Conservation (phyloP, 495 filamentous ascomycete species). For the Entonaema liquescens region DNA sequence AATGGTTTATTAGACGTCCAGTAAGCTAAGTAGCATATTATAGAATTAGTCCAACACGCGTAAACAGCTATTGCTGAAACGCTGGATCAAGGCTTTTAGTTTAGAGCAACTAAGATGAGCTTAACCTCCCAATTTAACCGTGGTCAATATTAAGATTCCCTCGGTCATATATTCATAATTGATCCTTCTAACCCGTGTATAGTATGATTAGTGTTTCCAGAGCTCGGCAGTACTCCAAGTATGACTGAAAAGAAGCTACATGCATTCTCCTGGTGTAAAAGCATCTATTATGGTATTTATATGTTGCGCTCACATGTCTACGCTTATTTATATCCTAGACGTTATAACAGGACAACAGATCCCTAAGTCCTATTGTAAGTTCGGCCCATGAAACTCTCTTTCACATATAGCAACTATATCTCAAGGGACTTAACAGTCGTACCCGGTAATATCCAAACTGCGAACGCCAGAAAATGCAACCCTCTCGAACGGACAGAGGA, state of each 20-base stretch:
- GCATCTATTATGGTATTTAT: background rate
- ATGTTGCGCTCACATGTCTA: background rate
- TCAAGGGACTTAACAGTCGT: background rate
- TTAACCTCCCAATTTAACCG: background rate
- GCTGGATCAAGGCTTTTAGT: no score
- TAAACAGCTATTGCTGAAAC: no score
- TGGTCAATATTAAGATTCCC: background rate
- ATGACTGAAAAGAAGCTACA: background rate
- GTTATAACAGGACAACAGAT: background rate
- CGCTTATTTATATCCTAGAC: background rate
- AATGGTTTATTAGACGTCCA: no score
- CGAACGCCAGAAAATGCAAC: constrained; percentile 37
- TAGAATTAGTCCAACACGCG: no score
- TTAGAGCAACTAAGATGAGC: background rate
- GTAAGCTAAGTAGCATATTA: no score
- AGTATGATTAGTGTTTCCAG: background rate
- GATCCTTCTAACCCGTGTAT: background rate
- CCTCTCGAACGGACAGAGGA: background rate
- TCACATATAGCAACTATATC: background rate
- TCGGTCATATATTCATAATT: background rate
- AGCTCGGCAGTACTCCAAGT: background rate
- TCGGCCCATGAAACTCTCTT: background rate
- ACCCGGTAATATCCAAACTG: constrained; percentile 13
- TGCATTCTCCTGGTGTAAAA: background rate
- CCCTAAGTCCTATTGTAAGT: background rate